Base-by-base conservation (phyloP, 228 moss, liverwort and hornwort species). In the Sphagnum magellanicum region DNA sequence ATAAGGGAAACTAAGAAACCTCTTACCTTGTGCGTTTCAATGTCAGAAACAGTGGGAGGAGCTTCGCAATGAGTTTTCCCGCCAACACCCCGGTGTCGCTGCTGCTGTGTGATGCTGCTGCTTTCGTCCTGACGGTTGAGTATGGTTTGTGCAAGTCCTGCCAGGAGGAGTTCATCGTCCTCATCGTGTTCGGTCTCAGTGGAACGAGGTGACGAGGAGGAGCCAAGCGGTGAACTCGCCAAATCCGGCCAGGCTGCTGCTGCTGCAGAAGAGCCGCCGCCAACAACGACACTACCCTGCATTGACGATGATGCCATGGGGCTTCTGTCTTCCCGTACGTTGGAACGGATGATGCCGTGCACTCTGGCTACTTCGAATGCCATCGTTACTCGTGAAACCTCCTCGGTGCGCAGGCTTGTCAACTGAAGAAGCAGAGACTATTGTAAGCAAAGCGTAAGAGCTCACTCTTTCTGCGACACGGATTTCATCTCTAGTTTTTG, bases 151-250 rank as follows among this genome's bases (percentile, higher is more conserved):
- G 95, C 95, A 53, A 95, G 67, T 50, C 87, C 87, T 12, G 90
- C 90, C 0, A 95, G 87, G 48, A 82, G 73, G 5, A 83, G 80
- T 13, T 92, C 92, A 0, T 90, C 90, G 3, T 95, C 92, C 47
- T 92, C 95, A 7, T 95, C 95, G 48, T 92, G 90, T 64, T 95
- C 94, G 0, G 91, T 89, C 65, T 90, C 94, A 0, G 90, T 90
- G 7, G 80, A 80, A 16, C 83, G 83, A 6, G 95, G 71, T 0
- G 88, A 91, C 1, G 75, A 73, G 0, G 90, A 88, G 0, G 79
- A 78, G n/a, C 83, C 94, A 4, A 76, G 52, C 15, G 91, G 86
- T 0, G 77, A 75, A 59, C 83, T 64, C 3, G 48, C 74, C 0
- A 72, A 61, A 6, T 85, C 90, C 0, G 73, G 79, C 68, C 84